Base-by-base conservation (phyloP, 177 flowering plant species). In the Telopea speciosissima region DNA sequence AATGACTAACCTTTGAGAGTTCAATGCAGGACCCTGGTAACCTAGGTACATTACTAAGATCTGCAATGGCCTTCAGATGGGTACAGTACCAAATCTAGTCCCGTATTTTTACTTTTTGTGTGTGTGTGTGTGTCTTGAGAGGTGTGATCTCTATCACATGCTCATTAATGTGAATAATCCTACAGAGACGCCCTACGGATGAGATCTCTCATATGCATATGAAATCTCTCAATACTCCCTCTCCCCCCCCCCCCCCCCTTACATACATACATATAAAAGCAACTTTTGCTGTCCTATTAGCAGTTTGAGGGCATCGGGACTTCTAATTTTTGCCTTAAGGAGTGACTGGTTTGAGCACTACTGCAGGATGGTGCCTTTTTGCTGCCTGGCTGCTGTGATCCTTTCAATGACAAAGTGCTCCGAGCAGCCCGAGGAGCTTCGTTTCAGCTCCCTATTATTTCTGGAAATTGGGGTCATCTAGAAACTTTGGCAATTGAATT, bases 301-400 rank as follows among this genome's bases (percentile, higher is more conserved):
- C 31, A 28, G 31, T 28, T 28, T 28, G 31, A 28, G 31, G 31
- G 4, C 31, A 28, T 36, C 40, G 8, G 40, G 40, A 2, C 5
- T 7, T 68, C 40, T 54, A 54, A n/a, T 25, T 69, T 58, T 22
- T 16, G n/a, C 42, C 26, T 58, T 71, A 6, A 26, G 24, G 19
- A 19, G 26, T 56, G 24, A 63, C 28, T 67, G 70, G 64, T 66
- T 45, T 24, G 26, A n/a, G 7, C 23, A 25, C 11, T 2, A 11
- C 24, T 74, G 60, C 84, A 93, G 98, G 87, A 76, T 78, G 98
- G 97, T 17, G 85, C 79, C n/a, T 94, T 87, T 82, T 81, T 94
- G 44, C 97, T 94, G 68, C 89, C 95, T 26, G 96, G 96, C 6
- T 93, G 98, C 76, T 90, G 97, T 74, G 98, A 93, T 81, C 98